Evolutionary conservation across 768 basidiomycete genomes (phyloP).

Genomic region (Termitomyces sp.): DNA sequence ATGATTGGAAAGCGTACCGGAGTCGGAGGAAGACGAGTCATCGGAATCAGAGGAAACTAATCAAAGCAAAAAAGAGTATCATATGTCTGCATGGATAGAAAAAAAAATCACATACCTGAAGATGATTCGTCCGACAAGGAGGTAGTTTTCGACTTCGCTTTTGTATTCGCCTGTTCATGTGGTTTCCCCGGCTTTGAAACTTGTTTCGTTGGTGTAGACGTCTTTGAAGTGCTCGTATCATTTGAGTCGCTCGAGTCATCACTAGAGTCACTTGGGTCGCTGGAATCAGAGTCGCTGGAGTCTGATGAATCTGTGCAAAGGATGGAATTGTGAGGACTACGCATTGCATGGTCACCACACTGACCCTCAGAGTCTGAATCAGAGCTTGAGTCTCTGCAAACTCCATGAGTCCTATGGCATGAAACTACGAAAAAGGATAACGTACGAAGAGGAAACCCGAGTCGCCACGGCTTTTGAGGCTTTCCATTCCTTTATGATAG

Average conservation of each 20-base stretch:
- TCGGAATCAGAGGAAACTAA: constrained; percentile 16
- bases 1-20: constrained; percentile 13
- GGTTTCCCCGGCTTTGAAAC: constrained; percentile 3
- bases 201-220: constrained; percentile 4
- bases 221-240: constrained; percentile 18
- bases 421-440: constrained; percentile 1
- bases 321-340: background rate
- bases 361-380: constrained; percentile 21
- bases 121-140: constrained; percentile 7
- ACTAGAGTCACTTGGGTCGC: constrained; percentile 13
- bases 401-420: constrained; percentile 3
- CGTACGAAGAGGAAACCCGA: constrained; percentile 16
- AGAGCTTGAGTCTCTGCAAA: constrained; percentile 9
- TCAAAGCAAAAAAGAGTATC: background rate
- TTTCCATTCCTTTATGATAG: constrained; percentile 66
- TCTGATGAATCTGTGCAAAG: constrained; percentile 4
- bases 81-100: background rate
- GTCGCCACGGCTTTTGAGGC: constrained; percentile 19
- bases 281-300: constrained; percentile 20
- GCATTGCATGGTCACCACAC: background rate
- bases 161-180: background rate
- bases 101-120: constrained; percentile 6
- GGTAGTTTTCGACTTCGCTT: background rate
- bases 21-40: constrained; percentile 22
- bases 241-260: constrained; percentile 24